Evolutionary conservation across 2,329 filamentous ascomycete genomes (phyloP).

Genomic region (Diaporthe eres): DNA sequence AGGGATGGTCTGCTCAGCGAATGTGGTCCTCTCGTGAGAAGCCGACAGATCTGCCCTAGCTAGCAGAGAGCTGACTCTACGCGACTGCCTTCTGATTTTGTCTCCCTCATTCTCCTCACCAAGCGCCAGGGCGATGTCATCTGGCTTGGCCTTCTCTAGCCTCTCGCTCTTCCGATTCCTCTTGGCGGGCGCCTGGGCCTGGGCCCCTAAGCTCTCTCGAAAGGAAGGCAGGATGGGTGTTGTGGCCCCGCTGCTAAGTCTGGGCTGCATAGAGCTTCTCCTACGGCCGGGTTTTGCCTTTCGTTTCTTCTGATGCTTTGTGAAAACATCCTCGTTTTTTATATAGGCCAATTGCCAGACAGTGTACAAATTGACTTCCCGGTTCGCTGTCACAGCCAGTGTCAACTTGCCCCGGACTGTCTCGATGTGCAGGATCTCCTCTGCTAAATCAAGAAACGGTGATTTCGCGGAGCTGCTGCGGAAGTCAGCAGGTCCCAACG

Average conservation of each 20-base stretch:
- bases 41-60: conserved; percentile 89
- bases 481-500: conserved; percentile 51
- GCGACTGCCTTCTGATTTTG: conserved; percentile 71
- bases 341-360: conserved; percentile 89
- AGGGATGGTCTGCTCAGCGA: conserved; percentile 74
- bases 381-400: conserved; percentile 85
- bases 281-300: conserved; percentile 65
- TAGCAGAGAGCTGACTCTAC: conserved; percentile 91
- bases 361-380: conserved; percentile 81
- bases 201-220: conserved; percentile 80
- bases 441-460: conserved; percentile 78
- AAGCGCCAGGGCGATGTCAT: conserved; percentile 78
- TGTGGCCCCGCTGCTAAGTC: conserved; percentile 79
- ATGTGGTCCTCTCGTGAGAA: conserved; percentile 85
- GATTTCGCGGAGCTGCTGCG: conserved; percentile 59
- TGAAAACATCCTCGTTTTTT: conserved; percentile 72
- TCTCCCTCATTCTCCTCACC: conserved; percentile 75
- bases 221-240: conserved; percentile 78
- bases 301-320: conserved; percentile 61
- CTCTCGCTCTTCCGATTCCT: conserved; percentile 66
- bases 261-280: conserved; percentile 76
- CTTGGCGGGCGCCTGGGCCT: conserved; percentile 66
- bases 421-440: conserved; percentile 89
- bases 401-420: conserved; percentile 72
- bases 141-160: conserved; percentile 57